Conservation (phyloP, 495 filamentous ascomycete species). For the Clohesyomyces aquaticus region DNA sequence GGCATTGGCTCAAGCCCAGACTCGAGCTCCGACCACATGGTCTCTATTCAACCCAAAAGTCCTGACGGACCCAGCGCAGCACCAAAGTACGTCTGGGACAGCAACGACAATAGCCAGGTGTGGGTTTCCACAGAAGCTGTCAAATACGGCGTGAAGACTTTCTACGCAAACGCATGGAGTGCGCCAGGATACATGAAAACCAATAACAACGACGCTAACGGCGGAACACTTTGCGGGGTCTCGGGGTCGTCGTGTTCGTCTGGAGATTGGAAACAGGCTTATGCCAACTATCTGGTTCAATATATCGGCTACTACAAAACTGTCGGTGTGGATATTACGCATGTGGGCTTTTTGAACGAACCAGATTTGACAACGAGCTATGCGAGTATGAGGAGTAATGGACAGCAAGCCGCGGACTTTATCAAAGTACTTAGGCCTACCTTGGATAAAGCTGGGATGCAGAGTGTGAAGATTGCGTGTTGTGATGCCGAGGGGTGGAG, state of each 20-base stretch:
- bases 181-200: conserved; percentile 41
- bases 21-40: conserved; percentile 50
- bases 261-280: conserved; percentile 40
- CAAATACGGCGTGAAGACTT: conserved; percentile 24
- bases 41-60: conserved; percentile 41
- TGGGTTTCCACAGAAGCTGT: conserved; percentile 34
- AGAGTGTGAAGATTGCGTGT: conserved; percentile 26
- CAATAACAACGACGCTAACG: conserved; percentile 34
- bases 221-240: conserved; percentile 36
- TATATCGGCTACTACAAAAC: conserved; percentile 38
- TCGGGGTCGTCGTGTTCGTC: conserved; percentile 20
- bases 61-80: conserved; percentile 27
- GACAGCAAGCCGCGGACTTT: conserved; percentile 36
- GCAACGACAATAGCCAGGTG: conserved; percentile 36
- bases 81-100: conserved; percentile 37
- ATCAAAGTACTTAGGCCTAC: conserved; percentile 39
- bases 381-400: conserved; percentile 34
- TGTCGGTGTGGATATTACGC: conserved; percentile 26
- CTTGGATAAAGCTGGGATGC: conserved; percentile 19
- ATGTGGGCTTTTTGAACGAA: conserved; percentile 39
- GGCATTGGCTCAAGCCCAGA: conserved; percentile 33
- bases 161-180: conserved; percentile 38
- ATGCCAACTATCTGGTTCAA: conserved; percentile 37
- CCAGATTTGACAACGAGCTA: conserved; percentile 37
- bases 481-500: conserved; percentile 40